Percentiles rank a stretch among this genome's conserved stretches.
phyloP scores from a whole-genome alignment of 2,329 filamentous ascomycete genomes.

The Aspergillus sp. region DNA sequence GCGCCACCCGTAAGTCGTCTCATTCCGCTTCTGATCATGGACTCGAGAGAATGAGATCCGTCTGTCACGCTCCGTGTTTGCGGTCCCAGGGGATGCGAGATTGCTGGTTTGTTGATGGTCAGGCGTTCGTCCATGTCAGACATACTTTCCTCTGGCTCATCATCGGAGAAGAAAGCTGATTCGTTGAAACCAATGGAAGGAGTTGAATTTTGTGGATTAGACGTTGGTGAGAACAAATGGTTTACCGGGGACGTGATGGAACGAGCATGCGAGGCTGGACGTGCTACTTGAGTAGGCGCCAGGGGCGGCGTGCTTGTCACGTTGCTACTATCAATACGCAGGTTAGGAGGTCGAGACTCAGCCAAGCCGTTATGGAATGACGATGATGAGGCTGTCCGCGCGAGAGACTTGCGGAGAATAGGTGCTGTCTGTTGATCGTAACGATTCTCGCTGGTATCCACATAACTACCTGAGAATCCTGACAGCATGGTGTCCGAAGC shows the following conservation, averaged over 20 bases:
- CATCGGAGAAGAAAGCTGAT: conserved; percentile 63
- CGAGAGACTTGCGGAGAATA: conserved; percentile 75
- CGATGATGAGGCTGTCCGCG: conserved; percentile 61
- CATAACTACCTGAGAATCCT: conserved; percentile 54
- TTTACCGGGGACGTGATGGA: conserved; percentile 75
- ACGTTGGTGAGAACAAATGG: conserved; percentile 37
- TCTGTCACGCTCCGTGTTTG: conserved; percentile 30
- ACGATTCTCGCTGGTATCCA: conserved; percentile 69
- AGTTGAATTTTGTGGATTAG: conserved; percentile 51
- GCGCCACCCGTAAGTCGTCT: conserved; percentile 41
- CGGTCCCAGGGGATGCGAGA: conserved; percentile 13
- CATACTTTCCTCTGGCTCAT: conserved; percentile 69
- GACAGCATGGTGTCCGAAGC: conserved; percentile 32
- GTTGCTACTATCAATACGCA: conserved; percentile 41
- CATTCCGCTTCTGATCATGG: conserved; percentile 42
- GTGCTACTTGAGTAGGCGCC: conserved; percentile 28
- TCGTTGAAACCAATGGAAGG: conserved; percentile 41
- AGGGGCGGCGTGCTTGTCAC: conserved; percentile 30
- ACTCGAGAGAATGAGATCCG: conserved; percentile 38
- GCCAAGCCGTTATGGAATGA: conserved; percentile 85
- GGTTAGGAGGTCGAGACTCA: conserved; percentile 58
- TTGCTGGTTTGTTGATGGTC: conserved; percentile 17
- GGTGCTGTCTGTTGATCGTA: conserved; percentile 92
- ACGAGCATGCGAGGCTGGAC: conserved; percentile 68
- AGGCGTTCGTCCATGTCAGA: conserved; percentile 73